Percentiles rank a stretch among this genome's conserved stretches.
Evolutionary conservation across 2,329 filamentous ascomycete genomes (phyloP).

Genomic region (Ampelomyces quisqualis): DNA sequence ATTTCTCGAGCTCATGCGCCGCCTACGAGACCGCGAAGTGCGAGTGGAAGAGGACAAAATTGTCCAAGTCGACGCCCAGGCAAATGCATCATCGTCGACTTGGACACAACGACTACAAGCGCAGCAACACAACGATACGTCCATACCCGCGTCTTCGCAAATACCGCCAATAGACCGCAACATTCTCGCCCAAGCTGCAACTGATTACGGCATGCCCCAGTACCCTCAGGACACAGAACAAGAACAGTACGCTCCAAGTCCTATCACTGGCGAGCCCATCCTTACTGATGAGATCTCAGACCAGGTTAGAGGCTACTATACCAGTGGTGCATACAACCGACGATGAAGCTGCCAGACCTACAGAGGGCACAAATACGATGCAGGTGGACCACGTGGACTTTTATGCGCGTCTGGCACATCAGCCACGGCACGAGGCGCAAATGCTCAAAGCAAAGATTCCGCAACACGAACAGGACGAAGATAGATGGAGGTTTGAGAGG

Average conservation of each 20-base stretch:
- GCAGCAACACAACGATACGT: background rate
- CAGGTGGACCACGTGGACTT: no score
- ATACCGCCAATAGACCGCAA: conserved; percentile 31
- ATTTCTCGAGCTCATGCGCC: conserved; percentile 75
- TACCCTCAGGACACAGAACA: conserved; percentile 22
- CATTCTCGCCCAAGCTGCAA: conserved; percentile 34
- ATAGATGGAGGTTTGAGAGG: conserved; percentile 24
- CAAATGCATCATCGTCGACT: background rate
- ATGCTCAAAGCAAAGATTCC: conserved; percentile 20
- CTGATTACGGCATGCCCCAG: conserved; percentile 33
- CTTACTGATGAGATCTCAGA: conserved; percentile 36
- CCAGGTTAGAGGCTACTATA: conserved; percentile 31
- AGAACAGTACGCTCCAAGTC: conserved; percentile 15
- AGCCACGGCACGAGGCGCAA: background rate
- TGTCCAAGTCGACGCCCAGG: conserved; percentile 51
- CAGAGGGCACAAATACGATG: background rate
- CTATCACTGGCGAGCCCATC: conserved; percentile 12
- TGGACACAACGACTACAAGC: background rate
- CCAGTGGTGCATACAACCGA: conserved; percentile 21
- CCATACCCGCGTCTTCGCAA: conserved; percentile 4
- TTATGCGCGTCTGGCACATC: background rate
- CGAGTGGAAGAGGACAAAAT: conserved; percentile 70
- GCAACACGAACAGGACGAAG: conserved; percentile 32
- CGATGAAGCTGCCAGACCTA: no score
- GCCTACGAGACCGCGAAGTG: conserved; percentile 70